A percentile compares a stretch with the other conserved stretches of the same genome.
phyloP scores from a whole-genome alignment of 2,329 filamentous ascomycete genomes.

The Ophiosphaerella herpotricha region DNA sequence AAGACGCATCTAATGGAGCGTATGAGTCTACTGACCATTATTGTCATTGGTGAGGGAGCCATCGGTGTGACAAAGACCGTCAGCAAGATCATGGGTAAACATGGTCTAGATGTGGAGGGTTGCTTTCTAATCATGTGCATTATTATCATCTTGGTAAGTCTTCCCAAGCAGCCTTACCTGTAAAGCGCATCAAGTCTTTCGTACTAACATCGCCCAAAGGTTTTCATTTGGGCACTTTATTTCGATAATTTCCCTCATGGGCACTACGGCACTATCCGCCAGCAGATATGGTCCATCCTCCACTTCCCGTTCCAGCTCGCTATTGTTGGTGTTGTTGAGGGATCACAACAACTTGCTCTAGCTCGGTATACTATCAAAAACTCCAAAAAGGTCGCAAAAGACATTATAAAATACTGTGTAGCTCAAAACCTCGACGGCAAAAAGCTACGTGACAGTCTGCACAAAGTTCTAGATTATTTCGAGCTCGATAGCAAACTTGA shows the following conservation, averaged over 20 bases:
- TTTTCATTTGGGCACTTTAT: slow-evolving; percentile 67
- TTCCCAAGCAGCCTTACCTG: not conserved
- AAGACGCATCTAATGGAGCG: slow-evolving; percentile 67
- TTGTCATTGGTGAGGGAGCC: slow-evolving; percentile 69
- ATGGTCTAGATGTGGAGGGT: slow-evolving; percentile 40
- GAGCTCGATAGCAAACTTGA: slow-evolving; percentile 40
- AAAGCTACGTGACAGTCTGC: slow-evolving; percentile 35
- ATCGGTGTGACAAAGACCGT: slow-evolving; percentile 65
- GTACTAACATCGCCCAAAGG: slow-evolving; percentile 16
- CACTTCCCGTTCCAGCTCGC: slow-evolving; percentile 69
- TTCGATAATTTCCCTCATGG: slow-evolving; percentile 60
- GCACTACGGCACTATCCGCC: slow-evolving; percentile 59
- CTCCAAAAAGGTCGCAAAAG: slow-evolving; percentile 46
- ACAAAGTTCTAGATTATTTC: slow-evolving; percentile 29
- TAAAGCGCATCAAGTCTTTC: not conserved
- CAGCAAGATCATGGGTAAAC: slow-evolving; percentile 43
- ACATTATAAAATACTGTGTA: slow-evolving; percentile 45
- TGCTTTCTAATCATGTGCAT: slow-evolving; percentile 45
- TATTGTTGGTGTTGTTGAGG: slow-evolving; percentile 67
- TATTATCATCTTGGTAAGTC: slow-evolving; percentile 40
- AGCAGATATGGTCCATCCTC: slow-evolving; percentile 62
- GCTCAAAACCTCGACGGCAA: slow-evolving; percentile 33
- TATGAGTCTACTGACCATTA: slow-evolving; percentile 66
- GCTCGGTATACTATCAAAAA: slow-evolving; percentile 54
- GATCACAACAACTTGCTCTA: slow-evolving; percentile 61